These are phyloP conservation scores for Podosphaera aphanis DNA, from an alignment of 2,329 filamentous ascomycete genomes.

Conservation along the genomic window DNA sequence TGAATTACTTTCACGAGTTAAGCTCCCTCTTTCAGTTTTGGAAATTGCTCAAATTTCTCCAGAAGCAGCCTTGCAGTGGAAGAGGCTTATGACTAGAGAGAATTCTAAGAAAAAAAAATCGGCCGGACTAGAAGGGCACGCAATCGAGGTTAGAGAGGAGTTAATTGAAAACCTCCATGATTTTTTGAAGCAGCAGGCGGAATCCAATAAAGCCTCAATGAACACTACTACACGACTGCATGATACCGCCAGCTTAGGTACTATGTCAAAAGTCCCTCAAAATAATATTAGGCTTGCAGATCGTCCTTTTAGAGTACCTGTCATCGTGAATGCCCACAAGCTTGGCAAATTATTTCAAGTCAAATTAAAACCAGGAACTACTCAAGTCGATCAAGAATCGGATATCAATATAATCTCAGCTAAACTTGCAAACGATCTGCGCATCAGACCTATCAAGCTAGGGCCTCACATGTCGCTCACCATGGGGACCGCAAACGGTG, in stretches of 20 bases:
- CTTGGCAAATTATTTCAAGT: neutral
- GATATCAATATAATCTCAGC: neutral
- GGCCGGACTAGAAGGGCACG: no score
- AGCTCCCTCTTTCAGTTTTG: neutral
- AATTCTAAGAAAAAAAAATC: neutral
- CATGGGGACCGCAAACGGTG: neutral
- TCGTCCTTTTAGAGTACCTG: neutral
- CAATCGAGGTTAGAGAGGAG: neutral
- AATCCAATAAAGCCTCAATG: neutral
- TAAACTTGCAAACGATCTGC: neutral
- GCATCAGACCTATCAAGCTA: neutral
- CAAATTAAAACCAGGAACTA: neutral
- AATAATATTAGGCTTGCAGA: neutral
- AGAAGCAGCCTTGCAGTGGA: neutral
- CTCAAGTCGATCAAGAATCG: neutral
- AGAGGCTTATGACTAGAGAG: neutral
- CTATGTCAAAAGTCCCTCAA: no score
- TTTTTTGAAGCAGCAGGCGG: neutral
- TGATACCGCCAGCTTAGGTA: no score
- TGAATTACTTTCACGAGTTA: neutral
- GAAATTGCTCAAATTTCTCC: neutral
- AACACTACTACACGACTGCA: no score
- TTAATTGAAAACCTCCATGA: neutral
- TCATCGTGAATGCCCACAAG: neutral
- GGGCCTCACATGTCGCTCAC: neutral